Base-by-base conservation (phyloP, 192 early-diverging fungal species). In the Entophlyctis luteolus region DNA sequence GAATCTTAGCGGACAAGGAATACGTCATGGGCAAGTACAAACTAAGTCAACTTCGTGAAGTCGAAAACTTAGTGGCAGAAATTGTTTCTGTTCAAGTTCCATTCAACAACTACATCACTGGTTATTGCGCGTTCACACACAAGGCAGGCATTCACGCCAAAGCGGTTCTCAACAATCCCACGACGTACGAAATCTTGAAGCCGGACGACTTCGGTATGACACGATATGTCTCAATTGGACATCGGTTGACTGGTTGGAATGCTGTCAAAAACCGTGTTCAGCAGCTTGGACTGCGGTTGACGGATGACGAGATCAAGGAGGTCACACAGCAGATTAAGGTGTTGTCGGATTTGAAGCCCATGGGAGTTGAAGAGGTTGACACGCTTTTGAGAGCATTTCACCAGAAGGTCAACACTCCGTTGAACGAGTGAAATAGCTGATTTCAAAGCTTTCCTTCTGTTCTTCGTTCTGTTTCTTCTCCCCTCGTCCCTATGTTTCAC, bases 131-230 rank as follows among this genome's bases (percentile, higher is more conserved):
- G 38, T 97, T 98, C 77, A 97, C 96, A 4, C 96, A 98, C 84
- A 98, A 98, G 88, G 94, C 96, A 37, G 96, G 96, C 72, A 98
- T 97, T 76, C 96, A 98, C 77, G 96, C 96, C 82, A 98, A 98
- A 81, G 96, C 96, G 55, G 96, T 98, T 72, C 84, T 98, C 55
- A 98, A 98, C 84, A 97, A 98, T 85, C 96, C 96, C 27, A 88
- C 87, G 49, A 98, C 94, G 3, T 98, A 98, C 74, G 96, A 98
- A 80, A 97, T 98, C 72, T 80, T 98, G 67, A 91, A 93, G 79
- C 96, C 94, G 57, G 91, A 97, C 77, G 94, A 96, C 79, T 98
- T 97, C 85, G 94, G 95, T 55, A 97, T 98, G 94, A 96, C 92
- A 2, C 88, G 94, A 34, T 96, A 96, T 73, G 94, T 96, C 50